Conservation (phyloP, 495 filamentous ascomycete genomes). For the Penicillium bovifimosum region DNA sequence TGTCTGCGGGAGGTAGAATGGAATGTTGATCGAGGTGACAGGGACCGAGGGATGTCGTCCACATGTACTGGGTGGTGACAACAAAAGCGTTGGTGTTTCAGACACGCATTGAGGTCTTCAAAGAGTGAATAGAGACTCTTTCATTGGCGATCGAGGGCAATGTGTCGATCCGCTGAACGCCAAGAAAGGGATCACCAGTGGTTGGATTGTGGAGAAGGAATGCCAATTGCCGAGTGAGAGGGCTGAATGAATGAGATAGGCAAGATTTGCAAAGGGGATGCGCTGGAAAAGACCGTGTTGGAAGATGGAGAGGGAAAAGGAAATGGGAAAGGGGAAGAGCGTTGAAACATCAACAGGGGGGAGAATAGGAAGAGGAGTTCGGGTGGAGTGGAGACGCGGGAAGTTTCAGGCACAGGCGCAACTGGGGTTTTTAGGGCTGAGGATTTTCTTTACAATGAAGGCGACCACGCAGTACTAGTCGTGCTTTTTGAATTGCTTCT, state of each 20-base stretch:
- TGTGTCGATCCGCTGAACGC: slow-evolving; percentile 11
- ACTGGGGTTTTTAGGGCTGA: slow-evolving; percentile 14
- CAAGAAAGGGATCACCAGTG: slow-evolving; percentile 18
- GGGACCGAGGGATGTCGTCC: neutral
- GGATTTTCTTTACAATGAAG: neutral
- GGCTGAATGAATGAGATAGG: slow-evolving; percentile 13
- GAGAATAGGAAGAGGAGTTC: neutral
- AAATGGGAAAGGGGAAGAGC: neutral
- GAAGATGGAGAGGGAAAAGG: neutral
- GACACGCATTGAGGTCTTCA: slow-evolving; percentile 11
- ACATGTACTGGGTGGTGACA: slow-evolving; percentile 1
- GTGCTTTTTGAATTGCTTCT: neutral
- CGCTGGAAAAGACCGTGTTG: neutral
- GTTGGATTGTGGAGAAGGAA: slow-evolving; percentile 21
- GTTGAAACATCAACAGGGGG: slow-evolving; percentile 7
- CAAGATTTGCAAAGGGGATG: neutral
- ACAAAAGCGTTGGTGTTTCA: slow-evolving; percentile 14
- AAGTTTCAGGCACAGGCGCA: neutral
- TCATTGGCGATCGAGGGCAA: slow-evolving; percentile 9
- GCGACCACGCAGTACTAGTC: too few species aligned
- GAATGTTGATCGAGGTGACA: neutral
- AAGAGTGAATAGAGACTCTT: neutral
- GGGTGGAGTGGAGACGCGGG: slow-evolving; percentile 6
- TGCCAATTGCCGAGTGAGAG: slow-evolving; percentile 8
- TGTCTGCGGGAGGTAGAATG: slow-evolving; percentile 15